Evolutionary conservation across 768 basidiomycete genomes (phyloP), one percentile per base, ranked within the genome.

Genomic region (Lactarius hatsudake): DNA sequence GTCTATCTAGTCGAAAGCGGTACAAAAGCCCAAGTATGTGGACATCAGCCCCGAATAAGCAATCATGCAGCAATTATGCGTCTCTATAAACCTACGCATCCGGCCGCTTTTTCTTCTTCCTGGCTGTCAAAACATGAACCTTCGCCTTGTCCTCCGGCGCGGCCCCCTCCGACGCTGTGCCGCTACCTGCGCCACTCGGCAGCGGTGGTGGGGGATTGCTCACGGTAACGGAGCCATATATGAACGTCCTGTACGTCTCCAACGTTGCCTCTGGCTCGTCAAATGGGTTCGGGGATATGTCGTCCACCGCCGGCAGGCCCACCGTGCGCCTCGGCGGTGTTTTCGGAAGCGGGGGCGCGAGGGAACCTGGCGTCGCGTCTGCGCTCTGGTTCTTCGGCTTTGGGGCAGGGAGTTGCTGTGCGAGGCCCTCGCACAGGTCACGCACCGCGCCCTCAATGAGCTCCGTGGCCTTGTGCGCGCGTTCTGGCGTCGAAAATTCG

Each of bases 401-500:
- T 18, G 70, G 58, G 58, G 42, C 36, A 40, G 61, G 59, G 18
- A 61, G 61, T 42, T 40, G 57, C n/a, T 62, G 66, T 8, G 73
- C 63, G 43, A 89, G 81, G 17, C 87, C 88, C 69, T 88, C 89
- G 75, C 91, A 93, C 40, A 93, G 77, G 3, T 89, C 87, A 70
- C 81, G 81, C 68, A 93, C 86, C 15, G 86, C 80, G 38, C 81
- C 81, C 75, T 91, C 87, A 71, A 96, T 78, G 51, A 87, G 84
- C 74, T 87, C 86, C 32, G 91, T 93, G 18, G 85, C 89, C 72
- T 86, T 84, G 67, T 84, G 76, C 20, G 90, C 84, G 63, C 85
- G 82, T 62, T 88, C 87, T 13, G 77, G 74, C 10, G 83, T 87
- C 43, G 87, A 87, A 76, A 95, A 96, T 75, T 95, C 93, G 70